Conservation (phyloP, 306 rosid species). For the Aeschynomene evenia region DNA sequence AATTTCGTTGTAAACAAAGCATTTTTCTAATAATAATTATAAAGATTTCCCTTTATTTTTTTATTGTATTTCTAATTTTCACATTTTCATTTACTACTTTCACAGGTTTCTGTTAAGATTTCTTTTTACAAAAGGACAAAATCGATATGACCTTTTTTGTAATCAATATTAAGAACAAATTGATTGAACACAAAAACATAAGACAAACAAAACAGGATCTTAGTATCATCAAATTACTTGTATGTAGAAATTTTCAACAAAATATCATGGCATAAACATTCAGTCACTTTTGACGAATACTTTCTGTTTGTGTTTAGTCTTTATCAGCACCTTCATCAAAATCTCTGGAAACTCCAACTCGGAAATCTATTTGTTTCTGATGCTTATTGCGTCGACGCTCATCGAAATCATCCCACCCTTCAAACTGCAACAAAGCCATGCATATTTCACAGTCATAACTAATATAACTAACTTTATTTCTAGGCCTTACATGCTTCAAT, state of each 20-base stretch:
- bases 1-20: too few species aligned
- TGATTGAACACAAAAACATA: neutral
- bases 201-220: neutral
- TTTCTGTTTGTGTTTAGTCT: conserved; percentile 34
- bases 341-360: conserved; percentile 61
- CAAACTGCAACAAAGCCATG: conserved; percentile 51
- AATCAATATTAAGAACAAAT: neutral
- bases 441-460: neutral
- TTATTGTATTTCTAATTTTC: too few species aligned
- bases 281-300: neutral
- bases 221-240: neutral
- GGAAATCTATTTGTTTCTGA: conserved; percentile 87
- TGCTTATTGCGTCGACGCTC: conserved; percentile 71
- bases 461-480: neutral
- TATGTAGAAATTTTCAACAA: neutral
- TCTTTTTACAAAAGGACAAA: too few species aligned
- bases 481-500: neutral
- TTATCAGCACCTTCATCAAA: conserved; percentile 98
- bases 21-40: too few species aligned
- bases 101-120: too few species aligned
- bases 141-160: too few species aligned
- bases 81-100: too few species aligned
- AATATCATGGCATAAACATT: conserved; percentile 2
- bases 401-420: conserved; percentile 90
- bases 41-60: too few species aligned